Base-by-base conservation (phyloP, 306 rosid genomes). In the Medicago lupulina region DNA sequence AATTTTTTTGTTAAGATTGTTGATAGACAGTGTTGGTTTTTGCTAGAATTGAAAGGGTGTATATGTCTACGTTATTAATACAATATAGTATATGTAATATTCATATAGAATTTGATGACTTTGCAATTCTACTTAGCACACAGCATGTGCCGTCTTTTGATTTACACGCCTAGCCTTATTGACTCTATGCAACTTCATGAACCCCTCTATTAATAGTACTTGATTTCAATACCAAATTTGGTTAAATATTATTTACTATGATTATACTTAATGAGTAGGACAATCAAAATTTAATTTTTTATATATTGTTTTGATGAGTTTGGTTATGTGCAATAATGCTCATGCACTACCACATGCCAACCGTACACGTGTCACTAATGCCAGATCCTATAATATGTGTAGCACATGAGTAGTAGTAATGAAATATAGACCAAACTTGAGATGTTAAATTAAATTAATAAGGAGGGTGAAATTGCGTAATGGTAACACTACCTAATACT, bases 61-160 rank as follows among this genome's bases (percentile, higher is more conserved):
- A 6, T 50, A 9, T 38, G 12, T n/a, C 18, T 16, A 2, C 28
- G n/a, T 8, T 31, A 16, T n/a, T 43, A 19, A 53, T 31, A 31
- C 36, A 3, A 31, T 31, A 31, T 31, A 43, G 12, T 54, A 2
- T 54, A 53, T 51, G 9, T n/a, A 51, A 16, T 9, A 58, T 62
- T 70, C 39, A 28, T 21, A n/a, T 50, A 79, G 6, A 64, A n/a
- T 46, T 76, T 60, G 74, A 67, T 50, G 73, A 54, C 25, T 72
- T 71, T 79, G 53, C 68, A 25, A 67, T 46, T 58, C 6, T 50
- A 34, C 19, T 6, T 58, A 61, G 67, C 44, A 61, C 44, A 61
- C 21, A 36, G 5, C 82, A 83, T 70, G 81, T 70, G 81, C 81
- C 57, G 74, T 60, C 36, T 74, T 53, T 55, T 84, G 86, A 70